phyloP scores from a whole-genome alignment of 495 filamentous ascomycete genomes.

The Lasiosphaeria hispida region DNA sequence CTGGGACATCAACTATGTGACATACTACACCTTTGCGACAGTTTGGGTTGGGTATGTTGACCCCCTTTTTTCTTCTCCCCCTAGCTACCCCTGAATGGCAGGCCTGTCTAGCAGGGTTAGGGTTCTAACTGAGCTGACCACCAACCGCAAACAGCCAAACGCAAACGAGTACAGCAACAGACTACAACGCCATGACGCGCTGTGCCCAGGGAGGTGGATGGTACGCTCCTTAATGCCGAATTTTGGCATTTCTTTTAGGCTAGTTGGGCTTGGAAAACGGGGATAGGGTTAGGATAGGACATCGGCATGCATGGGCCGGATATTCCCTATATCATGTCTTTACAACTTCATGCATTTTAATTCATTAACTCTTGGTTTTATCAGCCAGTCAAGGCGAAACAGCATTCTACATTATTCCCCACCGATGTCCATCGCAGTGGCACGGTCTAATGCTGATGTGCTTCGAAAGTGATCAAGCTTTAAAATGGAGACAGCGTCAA shows the following conservation, averaged over 20 bases:
- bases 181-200: constrained; percentile 26
- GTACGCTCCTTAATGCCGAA: constrained; percentile 17
- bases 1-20: constrained; percentile 26
- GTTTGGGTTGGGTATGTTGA: constrained; percentile 29
- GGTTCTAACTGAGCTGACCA: background rate
- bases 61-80: background rate
- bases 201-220: constrained; percentile 27
- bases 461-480: no score
- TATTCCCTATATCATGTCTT: no score
- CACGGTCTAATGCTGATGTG: no score
- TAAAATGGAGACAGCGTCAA: no score
- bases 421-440: no score
- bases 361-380: no score
- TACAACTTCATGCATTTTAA: no score
- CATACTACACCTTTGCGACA: constrained; percentile 28
- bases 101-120: background rate
- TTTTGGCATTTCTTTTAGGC: no score
- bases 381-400: no score
- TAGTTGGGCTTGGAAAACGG: background rate
- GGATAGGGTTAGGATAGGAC: constrained; percentile 10
- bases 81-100: background rate
- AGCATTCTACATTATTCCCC: no score
- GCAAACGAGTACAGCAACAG: constrained; percentile 19
- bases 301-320: background rate
- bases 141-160: constrained; percentile 23